Evolutionary conservation across 768 basidiomycete species (phyloP), one percentile per base, ranked within the genome.

Genomic region (Suillus americanus): DNA sequence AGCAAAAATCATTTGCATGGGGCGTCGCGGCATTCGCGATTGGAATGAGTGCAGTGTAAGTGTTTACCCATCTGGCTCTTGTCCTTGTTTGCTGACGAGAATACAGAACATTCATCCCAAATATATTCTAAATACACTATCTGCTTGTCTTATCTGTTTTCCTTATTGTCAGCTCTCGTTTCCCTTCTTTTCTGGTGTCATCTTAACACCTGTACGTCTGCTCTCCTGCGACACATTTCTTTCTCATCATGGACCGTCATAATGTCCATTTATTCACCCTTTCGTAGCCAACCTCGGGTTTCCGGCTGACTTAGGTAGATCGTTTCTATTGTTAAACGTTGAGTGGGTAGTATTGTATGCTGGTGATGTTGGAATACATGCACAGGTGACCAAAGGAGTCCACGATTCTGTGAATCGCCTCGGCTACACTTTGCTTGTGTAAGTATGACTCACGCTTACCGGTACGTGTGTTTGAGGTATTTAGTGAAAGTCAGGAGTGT

Each of bases 1-100:
- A 86, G 71, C 84, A 86, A 69, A 91, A 90, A 77, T 87, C 88
- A 41, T 81, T 89, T 62, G 91, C 89, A 3, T 95, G 93, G 93
- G 94, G 94, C 43, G 80, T 90, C 23, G 82, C 91, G 43, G 90
- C 90, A 23, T 96, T 97, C 76, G 92, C 91, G 43, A 80, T 94
- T 59, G 93, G 93, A 35, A 79, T 91, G 74, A 85, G 91, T 59
- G 93, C 92, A 66, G 84, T 90, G 92, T 94, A 71, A 79, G 90
- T 87, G 3, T 38, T 64, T n/a, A 54, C 65, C 18, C 35, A 68
- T 61, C 61, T 60, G 18, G 50, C 38, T 48, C 60, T 43, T 40
- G 56, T 56, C 23, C 35, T 40, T 16, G 43, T 33, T 46, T 30
- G 18, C 59, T 57, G 45, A 61, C n/a, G 20, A 28, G 45, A 40